These are phyloP conservation scores for Lactuca saligna DNA, from an alignment of 129 eudicot species.

Conservation along the genomic window DNA sequence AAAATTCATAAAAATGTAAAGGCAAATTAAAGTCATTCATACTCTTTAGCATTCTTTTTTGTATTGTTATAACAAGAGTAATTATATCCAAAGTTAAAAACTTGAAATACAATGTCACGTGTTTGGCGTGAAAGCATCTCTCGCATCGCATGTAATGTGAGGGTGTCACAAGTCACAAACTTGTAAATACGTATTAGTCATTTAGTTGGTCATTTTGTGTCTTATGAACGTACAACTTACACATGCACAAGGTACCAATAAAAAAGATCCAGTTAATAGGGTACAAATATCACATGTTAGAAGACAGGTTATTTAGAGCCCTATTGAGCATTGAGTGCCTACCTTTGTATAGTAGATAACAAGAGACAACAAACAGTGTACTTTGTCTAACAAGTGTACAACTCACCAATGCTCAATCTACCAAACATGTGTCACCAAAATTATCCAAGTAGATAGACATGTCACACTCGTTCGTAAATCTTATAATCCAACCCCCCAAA, in stretches of 20 bases:
- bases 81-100: background rate
- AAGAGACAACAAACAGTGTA: background rate
- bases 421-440: background rate
- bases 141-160: background rate
- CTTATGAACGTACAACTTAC: background rate
- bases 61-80: background rate
- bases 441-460: background rate
- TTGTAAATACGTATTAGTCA: background rate
- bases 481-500: background rate
- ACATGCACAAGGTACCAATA: slow-evolving; percentile 14
- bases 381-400: slow-evolving; percentile 10
- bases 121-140: background rate
- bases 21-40: background rate
- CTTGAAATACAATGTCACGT: background rate
- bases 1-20: background rate
- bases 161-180: background rate
- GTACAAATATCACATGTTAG: background rate
- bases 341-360: background rate
- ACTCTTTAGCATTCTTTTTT: background rate
- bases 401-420: background rate
- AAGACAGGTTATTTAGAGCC: background rate
- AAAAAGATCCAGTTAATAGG: background rate
- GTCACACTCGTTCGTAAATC: background rate
- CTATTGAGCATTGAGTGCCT: slow-evolving; percentile 17
- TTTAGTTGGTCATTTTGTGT: background rate